Conservation (phyloP, 2,329 filamentous ascomycete genomes). For the Alternaria metachromatica region DNA sequence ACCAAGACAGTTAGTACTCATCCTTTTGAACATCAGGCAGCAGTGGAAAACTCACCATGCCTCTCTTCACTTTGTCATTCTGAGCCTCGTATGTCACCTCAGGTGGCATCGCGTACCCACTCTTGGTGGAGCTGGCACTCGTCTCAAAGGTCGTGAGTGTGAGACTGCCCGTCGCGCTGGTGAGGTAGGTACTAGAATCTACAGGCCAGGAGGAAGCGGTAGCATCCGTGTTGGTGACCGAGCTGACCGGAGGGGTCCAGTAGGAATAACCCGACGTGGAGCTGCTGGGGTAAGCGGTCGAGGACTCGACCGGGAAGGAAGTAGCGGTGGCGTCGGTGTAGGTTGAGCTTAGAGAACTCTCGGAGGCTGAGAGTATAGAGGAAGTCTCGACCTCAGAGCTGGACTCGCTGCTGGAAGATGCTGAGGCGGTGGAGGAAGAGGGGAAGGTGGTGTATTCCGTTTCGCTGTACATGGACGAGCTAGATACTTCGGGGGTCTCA, state of each 20-base stretch:
- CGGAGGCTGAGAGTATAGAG: not conserved
- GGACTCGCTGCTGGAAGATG: not conserved
- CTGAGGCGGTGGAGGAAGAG: not conserved
- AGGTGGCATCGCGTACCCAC: conserved; percentile 2
- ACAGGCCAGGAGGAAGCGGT: conserved; percentile 6
- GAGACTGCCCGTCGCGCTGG: not conserved
- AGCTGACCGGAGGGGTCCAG: not conserved
- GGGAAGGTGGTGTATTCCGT: not conserved
- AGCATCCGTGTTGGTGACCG: conserved; percentile 1
- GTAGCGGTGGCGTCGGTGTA: conserved; percentile 9
- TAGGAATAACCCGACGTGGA: not conserved
- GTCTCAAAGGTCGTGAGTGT: conserved; percentile 16
- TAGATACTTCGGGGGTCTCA: not conserved
- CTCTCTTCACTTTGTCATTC: not conserved
- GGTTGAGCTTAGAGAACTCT: not conserved
- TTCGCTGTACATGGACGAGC: not conserved
- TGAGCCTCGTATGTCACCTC: not conserved
- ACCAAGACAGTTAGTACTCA: conserved; percentile 1
- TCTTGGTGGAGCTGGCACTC: conserved; percentile 12
- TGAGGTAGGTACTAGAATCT: not conserved
- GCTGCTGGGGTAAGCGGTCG: not conserved
- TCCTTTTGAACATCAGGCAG: not conserved
- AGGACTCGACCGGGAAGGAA: conserved; percentile 2
- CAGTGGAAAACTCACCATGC: conserved; percentile 1
- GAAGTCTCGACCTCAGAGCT: not conserved